Evolutionary conservation across 257 asterid genomes (phyloP).

Genomic region (Gynochthodes officinalis): DNA sequence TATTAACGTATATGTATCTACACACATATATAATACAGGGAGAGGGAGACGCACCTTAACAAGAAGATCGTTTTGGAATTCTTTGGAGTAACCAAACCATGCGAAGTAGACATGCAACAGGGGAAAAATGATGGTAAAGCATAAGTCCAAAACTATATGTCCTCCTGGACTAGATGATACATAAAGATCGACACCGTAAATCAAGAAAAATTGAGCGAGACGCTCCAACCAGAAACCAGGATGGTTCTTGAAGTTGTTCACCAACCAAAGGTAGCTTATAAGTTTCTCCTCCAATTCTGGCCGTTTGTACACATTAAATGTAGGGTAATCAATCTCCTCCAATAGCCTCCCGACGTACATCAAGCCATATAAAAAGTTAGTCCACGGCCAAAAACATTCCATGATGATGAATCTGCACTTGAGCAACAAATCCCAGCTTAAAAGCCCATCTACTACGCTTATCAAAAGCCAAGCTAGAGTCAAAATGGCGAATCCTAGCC

Average conservation of each 20-base stretch:
- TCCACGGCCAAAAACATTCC: background rate
- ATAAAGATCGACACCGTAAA: background rate
- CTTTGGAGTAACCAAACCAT: background rate
- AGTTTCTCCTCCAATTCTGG: too few relatives aligned
- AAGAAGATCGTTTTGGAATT: background rate
- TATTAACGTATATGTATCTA: too few relatives aligned
- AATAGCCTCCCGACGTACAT: background rate
- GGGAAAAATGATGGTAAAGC: background rate
- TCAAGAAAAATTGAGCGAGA: background rate
- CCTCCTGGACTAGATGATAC: too few relatives aligned
- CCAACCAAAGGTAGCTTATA: too few relatives aligned
- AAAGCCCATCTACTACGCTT: background rate
- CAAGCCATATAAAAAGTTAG: background rate
- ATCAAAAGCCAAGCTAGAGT: background rate
- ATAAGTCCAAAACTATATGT: too few relatives aligned
- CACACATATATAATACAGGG: too few relatives aligned
- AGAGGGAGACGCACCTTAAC: background rate
- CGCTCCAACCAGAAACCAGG: conserved; percentile 6
- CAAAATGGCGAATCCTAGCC: background rate
- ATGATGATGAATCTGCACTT: background rate
- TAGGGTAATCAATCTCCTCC: too few relatives aligned
- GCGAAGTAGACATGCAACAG: background rate
- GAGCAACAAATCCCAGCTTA: background rate
- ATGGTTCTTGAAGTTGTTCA: too few relatives aligned
- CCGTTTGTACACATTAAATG: too few relatives aligned